Conservation (phyloP, 2,329 filamentous ascomycete genomes). For the Aquanectria penicillioides region DNA sequence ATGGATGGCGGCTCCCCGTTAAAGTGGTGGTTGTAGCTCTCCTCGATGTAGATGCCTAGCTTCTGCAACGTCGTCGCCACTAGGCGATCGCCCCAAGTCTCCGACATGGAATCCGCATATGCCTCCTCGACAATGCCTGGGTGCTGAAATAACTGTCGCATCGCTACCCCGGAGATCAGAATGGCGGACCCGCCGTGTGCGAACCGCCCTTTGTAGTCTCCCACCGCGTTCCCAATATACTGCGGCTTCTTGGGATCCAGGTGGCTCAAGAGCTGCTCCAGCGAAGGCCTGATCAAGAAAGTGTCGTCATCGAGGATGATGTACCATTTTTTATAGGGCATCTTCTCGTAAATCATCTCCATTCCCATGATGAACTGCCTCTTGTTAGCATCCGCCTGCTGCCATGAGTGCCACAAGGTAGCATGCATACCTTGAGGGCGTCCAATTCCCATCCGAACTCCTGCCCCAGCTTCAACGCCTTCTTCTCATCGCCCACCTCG, state of each 20-base stretch:
- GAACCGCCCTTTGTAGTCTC: constrained; percentile 65
- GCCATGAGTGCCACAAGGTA: background rate
- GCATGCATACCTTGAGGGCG: constrained; percentile 59
- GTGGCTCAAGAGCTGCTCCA: constrained; percentile 59
- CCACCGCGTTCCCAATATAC: constrained; percentile 67
- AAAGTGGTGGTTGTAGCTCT: constrained; percentile 63
- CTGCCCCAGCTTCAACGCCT: constrained; percentile 50
- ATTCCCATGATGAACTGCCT: constrained; percentile 64
- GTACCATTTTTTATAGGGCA: constrained; percentile 69
- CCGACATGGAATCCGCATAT: constrained; percentile 59
- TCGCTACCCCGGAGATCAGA: constrained; percentile 61
- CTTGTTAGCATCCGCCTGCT: background rate
- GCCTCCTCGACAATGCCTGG: constrained; percentile 54
- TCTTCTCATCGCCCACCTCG: constrained; percentile 48
- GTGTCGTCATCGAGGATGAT: constrained; percentile 68
- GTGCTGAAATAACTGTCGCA: constrained; percentile 57
- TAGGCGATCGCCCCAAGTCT: constrained; percentile 64
- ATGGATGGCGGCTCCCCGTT: constrained; percentile 63
- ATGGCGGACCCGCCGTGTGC: constrained; percentile 67
- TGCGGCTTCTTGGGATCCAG: constrained; percentile 57
- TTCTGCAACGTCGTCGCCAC: constrained; percentile 63
- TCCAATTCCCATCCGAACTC: constrained; percentile 60
- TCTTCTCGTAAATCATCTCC: constrained; percentile 59
- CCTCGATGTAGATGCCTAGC: constrained; percentile 64
- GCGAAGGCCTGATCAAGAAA: constrained; percentile 60